A percentile compares a stretch with the other conserved stretches of the same genome.
Evolutionary conservation across 139 green algal species (phyloP).

Genomic region (Closterium sp.): DNA sequence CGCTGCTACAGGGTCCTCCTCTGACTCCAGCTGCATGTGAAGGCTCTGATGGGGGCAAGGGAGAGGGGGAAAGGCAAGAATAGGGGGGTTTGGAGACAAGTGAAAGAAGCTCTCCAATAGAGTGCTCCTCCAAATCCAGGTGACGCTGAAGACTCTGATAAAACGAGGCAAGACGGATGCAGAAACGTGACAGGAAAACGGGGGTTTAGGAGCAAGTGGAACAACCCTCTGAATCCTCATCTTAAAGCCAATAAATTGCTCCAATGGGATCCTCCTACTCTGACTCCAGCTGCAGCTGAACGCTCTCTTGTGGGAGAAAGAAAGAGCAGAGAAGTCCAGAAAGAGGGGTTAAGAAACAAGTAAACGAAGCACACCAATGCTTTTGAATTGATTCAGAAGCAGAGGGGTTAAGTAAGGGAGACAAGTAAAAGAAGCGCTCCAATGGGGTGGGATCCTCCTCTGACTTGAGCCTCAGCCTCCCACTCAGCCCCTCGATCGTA

Average conservation of each 20-base stretch:
- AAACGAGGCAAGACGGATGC: background rate
- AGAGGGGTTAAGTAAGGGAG: background rate
- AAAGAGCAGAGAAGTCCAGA: too few relatives aligned
- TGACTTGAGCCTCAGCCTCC: background rate
- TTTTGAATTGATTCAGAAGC: background rate
- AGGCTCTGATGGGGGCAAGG: constrained; percentile 35
- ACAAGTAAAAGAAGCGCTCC: too few relatives aligned
- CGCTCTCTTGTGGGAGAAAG: too few relatives aligned
- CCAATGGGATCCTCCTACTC: too few relatives aligned
- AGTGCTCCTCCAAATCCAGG: too few relatives aligned
- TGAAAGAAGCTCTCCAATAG: too few relatives aligned
- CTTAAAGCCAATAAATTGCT: too few relatives aligned
- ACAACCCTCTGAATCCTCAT: too few relatives aligned
- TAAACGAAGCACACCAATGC: too few relatives aligned
- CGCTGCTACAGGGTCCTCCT: constrained; percentile 57
- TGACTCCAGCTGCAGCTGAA: background rate
- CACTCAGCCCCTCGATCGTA: background rate
- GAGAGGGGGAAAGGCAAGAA: background rate
- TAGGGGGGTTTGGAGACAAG: background rate
- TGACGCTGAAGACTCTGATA: background rate
- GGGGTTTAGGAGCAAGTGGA: too few relatives aligned
- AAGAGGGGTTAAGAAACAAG: too few relatives aligned
- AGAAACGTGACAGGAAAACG: too few relatives aligned
- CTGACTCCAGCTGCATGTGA: constrained; percentile 51
- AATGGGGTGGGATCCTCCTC: background rate